These are phyloP conservation scores for Tardiomyces blankii DNA, from an alignment of 1,139 yeast species.

Conservation along the genomic window DNA sequence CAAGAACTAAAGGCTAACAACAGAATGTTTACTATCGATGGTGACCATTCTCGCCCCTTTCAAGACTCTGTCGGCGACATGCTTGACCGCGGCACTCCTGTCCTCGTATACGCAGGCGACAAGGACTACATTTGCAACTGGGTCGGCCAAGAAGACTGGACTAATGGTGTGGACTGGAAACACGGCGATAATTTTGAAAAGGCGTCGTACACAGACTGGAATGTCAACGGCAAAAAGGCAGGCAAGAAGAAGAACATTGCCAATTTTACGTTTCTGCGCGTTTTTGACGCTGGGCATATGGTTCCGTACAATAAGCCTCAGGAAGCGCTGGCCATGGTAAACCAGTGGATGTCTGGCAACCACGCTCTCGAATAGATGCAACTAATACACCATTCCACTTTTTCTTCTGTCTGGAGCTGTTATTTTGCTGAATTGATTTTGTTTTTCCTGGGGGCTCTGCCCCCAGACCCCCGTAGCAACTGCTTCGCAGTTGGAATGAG, in stretches of 20 bases:
- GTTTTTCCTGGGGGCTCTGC: too few relatives aligned
- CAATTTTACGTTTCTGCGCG: constrained; percentile 50
- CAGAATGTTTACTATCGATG: constrained; percentile 44
- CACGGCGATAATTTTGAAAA: constrained; percentile 27
- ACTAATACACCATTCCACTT: background rate
- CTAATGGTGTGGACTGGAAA: constrained; percentile 53
- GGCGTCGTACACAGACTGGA: constrained; percentile 29
- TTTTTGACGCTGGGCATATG: constrained; percentile 60
- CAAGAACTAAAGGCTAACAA: constrained; percentile 58
- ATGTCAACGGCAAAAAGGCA: constrained; percentile 34
- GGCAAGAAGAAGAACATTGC: constrained; percentile 50
- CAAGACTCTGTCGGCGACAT: constrained; percentile 46
- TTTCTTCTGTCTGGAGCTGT: background rate
- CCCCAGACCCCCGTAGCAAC: too few relatives aligned
- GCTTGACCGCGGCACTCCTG: constrained; percentile 40
- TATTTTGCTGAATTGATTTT: background rate
- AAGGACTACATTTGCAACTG: constrained; percentile 86
- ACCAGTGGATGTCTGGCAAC: constrained; percentile 50
- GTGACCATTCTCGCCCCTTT: constrained; percentile 62
- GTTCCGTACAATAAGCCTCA: constrained; percentile 76
- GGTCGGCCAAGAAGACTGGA: constrained; percentile 81
- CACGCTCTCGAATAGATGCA: constrained; percentile 6
- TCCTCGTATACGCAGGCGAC: constrained; percentile 78
- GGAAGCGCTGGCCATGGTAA: constrained; percentile 62
- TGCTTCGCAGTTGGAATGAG: too few relatives aligned